A percentile compares a stretch with the other conserved stretches of the same genome.
phyloP scores from a whole-genome alignment of 352 stramenopile genomes.

The Achlya hypogyna region DNA sequence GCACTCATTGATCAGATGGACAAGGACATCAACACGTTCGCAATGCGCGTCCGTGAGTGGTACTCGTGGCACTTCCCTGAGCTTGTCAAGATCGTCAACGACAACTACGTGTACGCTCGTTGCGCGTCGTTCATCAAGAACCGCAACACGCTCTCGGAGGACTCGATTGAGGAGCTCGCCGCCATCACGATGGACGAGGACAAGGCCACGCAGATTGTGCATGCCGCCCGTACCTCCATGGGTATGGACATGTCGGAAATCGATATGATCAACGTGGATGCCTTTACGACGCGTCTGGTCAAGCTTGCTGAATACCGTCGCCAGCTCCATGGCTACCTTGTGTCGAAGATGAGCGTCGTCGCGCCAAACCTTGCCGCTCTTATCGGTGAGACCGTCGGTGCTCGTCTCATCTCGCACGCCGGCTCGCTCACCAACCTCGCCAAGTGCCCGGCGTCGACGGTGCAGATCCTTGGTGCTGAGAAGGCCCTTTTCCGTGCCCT shows the following conservation, averaged over 20 bases:
- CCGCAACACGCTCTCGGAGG: conserved; percentile 64
- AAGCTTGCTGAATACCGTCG: conserved; percentile 98
- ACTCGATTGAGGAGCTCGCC: conserved; percentile 68
- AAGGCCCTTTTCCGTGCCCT: conserved; percentile 99
- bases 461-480: conserved; percentile 99
- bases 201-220: conserved; percentile 91
- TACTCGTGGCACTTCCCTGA: conserved; percentile 99
- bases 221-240: conserved; percentile 95
- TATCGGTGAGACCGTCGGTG: conserved; percentile 98
- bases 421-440: conserved; percentile 98
- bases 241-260: conserved; percentile 99
- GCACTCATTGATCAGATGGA: conserved; percentile 99
- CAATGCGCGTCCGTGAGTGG: conserved; percentile 99
- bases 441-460: conserved; percentile 98
- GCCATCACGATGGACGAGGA: conserved; percentile 97
- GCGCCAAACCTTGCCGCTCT: conserved; percentile 97
- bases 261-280: conserved; percentile 99
- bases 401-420: conserved; percentile 99
- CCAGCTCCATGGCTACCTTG: conserved; percentile 90
- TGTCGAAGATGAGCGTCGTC: conserved; percentile 97
- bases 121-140: conserved; percentile 97
- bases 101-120: conserved; percentile 99
- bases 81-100: conserved; percentile 98
- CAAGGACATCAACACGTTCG: conserved; percentile 99
- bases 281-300: conserved; percentile 97